Base-by-base conservation (phyloP, 208 protist species). In the Acanthamoeba lenticulata region DNA sequence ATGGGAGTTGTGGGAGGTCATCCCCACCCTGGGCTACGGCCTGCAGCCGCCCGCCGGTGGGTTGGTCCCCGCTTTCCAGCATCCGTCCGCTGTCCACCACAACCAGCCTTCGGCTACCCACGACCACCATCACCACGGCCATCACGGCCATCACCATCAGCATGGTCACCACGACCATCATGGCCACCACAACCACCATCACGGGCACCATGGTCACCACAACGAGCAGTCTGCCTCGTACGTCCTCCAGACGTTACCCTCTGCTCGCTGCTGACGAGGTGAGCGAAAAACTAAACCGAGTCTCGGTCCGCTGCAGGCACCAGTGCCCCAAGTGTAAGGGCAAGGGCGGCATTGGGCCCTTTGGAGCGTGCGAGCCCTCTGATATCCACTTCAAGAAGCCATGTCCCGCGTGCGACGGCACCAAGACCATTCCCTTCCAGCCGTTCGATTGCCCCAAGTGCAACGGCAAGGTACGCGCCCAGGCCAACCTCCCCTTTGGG, bases 281-380 rank as follows among this genome's bases (percentile, higher is more conserved):
- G 29, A 21, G 29, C 69, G 4, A 45, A 7, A 11, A 24, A 29
- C 24, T 29, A 3, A n/a, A n/a, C 13, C 32, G 36, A 27, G 36
- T 17, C 5, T 1, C 27, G 36, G 32, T 79, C 69, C 2, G 4
- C n/a, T 21, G 6, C 69, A 79, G 69, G 38, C 9, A 88, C 77
- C 52, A 40, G 19, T 94, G 90, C 13, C 24, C 29, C 15, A 94
- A 94, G 55, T 94, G 90, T 65, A 42, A 36, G n/a, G 90, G 90
- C 24, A 45, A 85, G 36, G 90, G 90, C 36, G 90, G 90, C 32
- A 69, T 42, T 60, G 90, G 90, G 6, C 21, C 90, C 29, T 94
- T 94, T 29, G 90, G 90, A 0, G 47, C 65, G 7, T 94, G 90
- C 13, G 67, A 83, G 11, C 15, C 13, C 15, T n/a, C 24, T 21